phyloP scores from a whole-genome alignment of 805 yeast genomes.

The Candida schatavii region DNA sequence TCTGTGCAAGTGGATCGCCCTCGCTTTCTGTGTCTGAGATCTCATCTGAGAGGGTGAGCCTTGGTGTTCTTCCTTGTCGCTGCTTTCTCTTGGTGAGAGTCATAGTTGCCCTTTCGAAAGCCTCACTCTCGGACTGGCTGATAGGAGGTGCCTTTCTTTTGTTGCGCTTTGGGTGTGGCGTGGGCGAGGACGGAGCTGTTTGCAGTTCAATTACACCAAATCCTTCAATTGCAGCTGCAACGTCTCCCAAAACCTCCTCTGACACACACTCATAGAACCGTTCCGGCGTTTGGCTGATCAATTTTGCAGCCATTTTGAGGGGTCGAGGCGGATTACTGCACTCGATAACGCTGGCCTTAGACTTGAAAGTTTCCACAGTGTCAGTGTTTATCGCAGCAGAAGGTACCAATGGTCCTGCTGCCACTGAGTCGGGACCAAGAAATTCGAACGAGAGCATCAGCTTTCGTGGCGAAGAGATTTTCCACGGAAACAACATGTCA shows the following conservation, averaged over 20 bases:
- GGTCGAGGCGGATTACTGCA: too few relatives aligned
- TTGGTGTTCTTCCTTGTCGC: neutral
- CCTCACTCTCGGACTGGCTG: neutral
- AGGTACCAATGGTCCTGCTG: too few relatives aligned
- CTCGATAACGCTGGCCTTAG: too few relatives aligned
- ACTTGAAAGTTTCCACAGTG: too few relatives aligned
- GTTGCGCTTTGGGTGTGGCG: neutral
- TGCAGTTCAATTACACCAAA: neutral
- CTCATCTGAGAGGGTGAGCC: neutral
- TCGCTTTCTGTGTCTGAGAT: neutral
- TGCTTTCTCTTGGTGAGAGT: neutral
- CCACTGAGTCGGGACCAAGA: too few relatives aligned
- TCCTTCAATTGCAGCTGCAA: neutral
- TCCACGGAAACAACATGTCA: too few relatives aligned
- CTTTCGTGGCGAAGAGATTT: too few relatives aligned
- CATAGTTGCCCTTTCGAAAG: neutral
- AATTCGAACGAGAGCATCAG: too few relatives aligned
- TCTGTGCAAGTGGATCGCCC: neutral
- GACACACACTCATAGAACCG: neutral
- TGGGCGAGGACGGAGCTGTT: neutral
- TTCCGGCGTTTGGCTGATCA: neutral
- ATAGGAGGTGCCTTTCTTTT: neutral
- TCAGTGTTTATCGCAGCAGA: too few relatives aligned
- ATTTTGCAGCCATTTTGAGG: too few relatives aligned
- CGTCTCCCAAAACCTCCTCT: neutral